Evolutionary conservation across 2,329 filamentous ascomycete species (phyloP), one percentile per base, ranked within the genome.

Genomic region (Amylocarpus encephaloides): DNA sequence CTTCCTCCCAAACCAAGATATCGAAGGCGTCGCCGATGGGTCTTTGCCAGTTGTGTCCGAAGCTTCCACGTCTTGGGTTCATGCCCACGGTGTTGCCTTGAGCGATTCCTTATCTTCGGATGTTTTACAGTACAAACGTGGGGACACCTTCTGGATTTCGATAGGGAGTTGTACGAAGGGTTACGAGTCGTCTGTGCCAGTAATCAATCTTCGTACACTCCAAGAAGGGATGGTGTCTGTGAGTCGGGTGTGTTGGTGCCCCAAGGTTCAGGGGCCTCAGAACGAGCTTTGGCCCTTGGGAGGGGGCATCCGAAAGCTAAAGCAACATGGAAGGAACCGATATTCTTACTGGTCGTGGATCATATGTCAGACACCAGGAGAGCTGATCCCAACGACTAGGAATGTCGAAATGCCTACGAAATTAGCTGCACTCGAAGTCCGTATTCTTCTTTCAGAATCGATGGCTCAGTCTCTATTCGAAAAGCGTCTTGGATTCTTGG

Each of bases 161-260:
- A 50, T 57, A 10, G 46, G 40, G 11, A 30, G 43, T 11, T 46
- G 50, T 2, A 49, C 48, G 11, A 34, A 40, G 1, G 34, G 35
- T 3, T 45, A 53, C 32, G 36, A 52, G 15, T 29, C 26, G 3
- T 38, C 33, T 6, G 54, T 56, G 6, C 53, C 54, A 12, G 59
- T 64, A 2, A 59, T 64, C 44, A 64, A 62, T 33, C 47, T 62
- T 35, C 39, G 41, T n/a, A 62, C 55, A 1, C 52, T 30, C 34
- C 33, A 54, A 16, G 39, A 34, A n/a, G 60, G 59, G 2, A 44
- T 7, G 1, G 48, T 64, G 13, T 32, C 22, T 9, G 29, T 60
- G 18, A 43, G 54, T 16, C 48, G 60, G 38, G 61, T 59, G 9
- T 61, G 57, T 39, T 63, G 59, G 60, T 52, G 53, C 19, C 54